Percentiles rank a stretch among this genome's conserved stretches.
phyloP scores from a whole-genome alignment of 1,284 basidiomycete species.

The Ustilago lituana region DNA sequence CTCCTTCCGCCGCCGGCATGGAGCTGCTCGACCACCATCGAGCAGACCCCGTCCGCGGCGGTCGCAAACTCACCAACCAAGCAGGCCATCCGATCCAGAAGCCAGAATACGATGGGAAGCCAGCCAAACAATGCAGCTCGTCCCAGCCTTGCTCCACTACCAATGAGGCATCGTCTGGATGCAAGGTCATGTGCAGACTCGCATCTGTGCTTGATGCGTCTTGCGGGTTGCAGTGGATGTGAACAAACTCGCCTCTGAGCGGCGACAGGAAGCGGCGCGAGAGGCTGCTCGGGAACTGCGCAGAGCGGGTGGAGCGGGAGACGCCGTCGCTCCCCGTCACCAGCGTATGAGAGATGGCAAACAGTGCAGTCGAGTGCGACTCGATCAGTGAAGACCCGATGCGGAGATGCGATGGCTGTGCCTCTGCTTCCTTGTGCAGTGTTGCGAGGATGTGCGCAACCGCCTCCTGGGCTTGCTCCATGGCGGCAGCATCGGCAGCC shows the following conservation, averaged over 20 bases:
- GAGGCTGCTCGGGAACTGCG: slow-evolving; percentile 20
- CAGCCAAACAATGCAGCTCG: slow-evolving; percentile 48
- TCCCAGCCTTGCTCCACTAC: slow-evolving; percentile 47
- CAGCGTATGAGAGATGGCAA: slow-evolving; percentile 36
- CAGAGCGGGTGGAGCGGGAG: slow-evolving; percentile 38
- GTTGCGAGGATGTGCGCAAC: slow-evolving; percentile 1
- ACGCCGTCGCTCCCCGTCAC: slow-evolving; percentile 22
- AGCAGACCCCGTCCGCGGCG: slow-evolving; percentile 5
- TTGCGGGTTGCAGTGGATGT: slow-evolving; percentile 29
- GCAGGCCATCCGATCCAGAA: slow-evolving; percentile 48
- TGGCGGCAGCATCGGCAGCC: no score
- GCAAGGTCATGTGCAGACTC: slow-evolving; percentile 43
- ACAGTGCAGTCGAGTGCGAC: slow-evolving; percentile 24
- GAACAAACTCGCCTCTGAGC: slow-evolving; percentile 39
- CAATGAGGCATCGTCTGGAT: slow-evolving; percentile 39
- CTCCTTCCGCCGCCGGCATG: slow-evolving; percentile 2
- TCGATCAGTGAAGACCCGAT: slow-evolving; percentile 21
- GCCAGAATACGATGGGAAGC: slow-evolving; percentile 37
- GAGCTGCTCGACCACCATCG: slow-evolving; percentile 37
- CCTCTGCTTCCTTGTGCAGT: slow-evolving; percentile 5
- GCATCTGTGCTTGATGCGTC: slow-evolving; percentile 19
- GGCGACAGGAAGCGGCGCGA: slow-evolving; percentile 34
- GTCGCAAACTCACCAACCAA: slow-evolving; percentile 17
- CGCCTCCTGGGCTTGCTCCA: slow-evolving; percentile 13
- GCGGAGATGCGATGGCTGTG: slow-evolving; percentile 32